phyloP scores from a whole-genome alignment of 2,329 filamentous ascomycete species.

The Neofusicoccum laricinum region DNA sequence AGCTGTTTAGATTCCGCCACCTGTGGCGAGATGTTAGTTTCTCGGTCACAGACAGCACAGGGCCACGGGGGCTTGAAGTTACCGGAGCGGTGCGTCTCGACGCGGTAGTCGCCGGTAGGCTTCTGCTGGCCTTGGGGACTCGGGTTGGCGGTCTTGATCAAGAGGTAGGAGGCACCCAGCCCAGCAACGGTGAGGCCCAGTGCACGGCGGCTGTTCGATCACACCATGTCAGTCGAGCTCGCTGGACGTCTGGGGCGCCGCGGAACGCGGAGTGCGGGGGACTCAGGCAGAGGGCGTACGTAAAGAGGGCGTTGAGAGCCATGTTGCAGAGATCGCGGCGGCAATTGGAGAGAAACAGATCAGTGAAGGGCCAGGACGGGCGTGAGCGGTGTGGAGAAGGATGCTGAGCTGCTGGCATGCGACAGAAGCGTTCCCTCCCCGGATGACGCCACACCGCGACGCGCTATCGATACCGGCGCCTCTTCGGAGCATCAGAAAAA shows the following conservation, averaged over 20 bases:
- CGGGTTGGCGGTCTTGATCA: conserved; percentile 30
- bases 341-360: background rate
- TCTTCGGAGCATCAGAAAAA: conserved; percentile 2
- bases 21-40: background rate
- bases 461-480: conserved; percentile 7
- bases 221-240: conserved; percentile 4
- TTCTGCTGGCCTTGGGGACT: conserved; percentile 28
- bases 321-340: background rate
- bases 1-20: conserved; percentile 5
- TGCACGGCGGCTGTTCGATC: conserved; percentile 29
- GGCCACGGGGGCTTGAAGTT: background rate
- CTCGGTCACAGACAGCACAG: background rate
- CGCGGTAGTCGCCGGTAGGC: conserved; percentile 9
- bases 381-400: background rate
- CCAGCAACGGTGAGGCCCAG: conserved; percentile 30
- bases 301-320: conserved; percentile 10
- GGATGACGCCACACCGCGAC: background rate
- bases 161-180: conserved; percentile 31
- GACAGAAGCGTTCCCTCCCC: background rate
- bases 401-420: conserved; percentile 5
- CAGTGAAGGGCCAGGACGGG: background rate
- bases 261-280: background rate
- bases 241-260: background rate
- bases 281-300: background rate
- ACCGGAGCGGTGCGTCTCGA: conserved; percentile 12